Evolutionary conservation across 2,329 filamentous ascomycete genomes (phyloP).

Genomic region (Beauveria rudraprayagi): DNA sequence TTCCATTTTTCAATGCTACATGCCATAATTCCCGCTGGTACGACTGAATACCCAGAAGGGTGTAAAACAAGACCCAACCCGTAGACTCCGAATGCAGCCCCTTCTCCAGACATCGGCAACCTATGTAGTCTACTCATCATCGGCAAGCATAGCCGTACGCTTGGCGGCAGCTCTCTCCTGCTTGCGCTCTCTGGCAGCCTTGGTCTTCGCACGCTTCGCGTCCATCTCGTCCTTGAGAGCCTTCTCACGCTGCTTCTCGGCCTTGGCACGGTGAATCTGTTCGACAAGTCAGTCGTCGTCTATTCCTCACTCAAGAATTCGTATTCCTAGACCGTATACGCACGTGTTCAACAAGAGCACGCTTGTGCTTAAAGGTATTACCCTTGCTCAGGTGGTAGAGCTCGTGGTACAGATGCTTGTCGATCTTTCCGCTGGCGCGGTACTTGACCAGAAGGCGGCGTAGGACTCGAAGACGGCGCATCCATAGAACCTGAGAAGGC

Average conservation of each 20-base stretch:
- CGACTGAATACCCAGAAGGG: slow-evolving; percentile 40
- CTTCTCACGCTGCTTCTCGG: slow-evolving; percentile 95
- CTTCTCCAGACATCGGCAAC: slow-evolving; percentile 40
- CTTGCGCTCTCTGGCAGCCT: slow-evolving; percentile 99
- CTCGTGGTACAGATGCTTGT: slow-evolving; percentile 99
- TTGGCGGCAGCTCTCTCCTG: slow-evolving; percentile 84
- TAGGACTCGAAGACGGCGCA: slow-evolving; percentile 98
- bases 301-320: not conserved
- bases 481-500: slow-evolving; percentile 97
- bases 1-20: slow-evolving; percentile 51
- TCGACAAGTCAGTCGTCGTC: not conserved
- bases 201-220: slow-evolving; percentile 99
- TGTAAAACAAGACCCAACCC: slow-evolving; percentile 46
- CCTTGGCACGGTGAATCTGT: slow-evolving; percentile 99
- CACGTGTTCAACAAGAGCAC: slow-evolving; percentile 99
- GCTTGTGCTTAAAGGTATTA: slow-evolving; percentile 99
- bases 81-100: slow-evolving; percentile 54
- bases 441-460: slow-evolving; percentile 99
- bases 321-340: slow-evolving; percentile 35
- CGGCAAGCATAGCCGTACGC: slow-evolving; percentile 76
- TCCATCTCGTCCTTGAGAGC: slow-evolving; percentile 99
- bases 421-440: slow-evolving; percentile 99
- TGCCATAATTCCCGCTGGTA: slow-evolving; percentile 45
- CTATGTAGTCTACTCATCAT: slow-evolving; percentile 45
- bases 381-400: slow-evolving; percentile 99